Evolutionary conservation across 139 green algal species (phyloP).

Genomic region (Tetradesmus obliquus): DNA sequence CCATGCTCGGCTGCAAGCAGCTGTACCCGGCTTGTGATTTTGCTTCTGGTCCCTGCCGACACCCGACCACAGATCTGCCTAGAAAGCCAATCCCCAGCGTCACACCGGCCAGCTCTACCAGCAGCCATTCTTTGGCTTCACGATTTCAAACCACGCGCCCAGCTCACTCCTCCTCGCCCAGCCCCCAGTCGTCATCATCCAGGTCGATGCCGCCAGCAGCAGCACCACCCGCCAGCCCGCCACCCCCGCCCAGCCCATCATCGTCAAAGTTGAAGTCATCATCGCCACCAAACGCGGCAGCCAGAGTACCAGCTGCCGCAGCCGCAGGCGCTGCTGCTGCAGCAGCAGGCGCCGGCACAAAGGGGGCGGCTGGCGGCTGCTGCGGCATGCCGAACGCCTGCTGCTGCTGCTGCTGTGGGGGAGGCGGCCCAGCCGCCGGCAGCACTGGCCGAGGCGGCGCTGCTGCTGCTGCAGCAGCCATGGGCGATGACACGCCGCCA

Average conservation of each 20-base stretch:
- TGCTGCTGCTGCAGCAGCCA: not conserved
- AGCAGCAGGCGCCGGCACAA: not conserved
- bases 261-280: slow-evolving; percentile 41
- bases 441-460: not conserved
- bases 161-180: slow-evolving; percentile 64
- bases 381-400: not conserved
- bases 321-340: not conserved
- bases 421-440: not conserved
- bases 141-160: too few species aligned
- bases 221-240: slow-evolving; percentile 17
- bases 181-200: slow-evolving; percentile 76
- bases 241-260: slow-evolving; percentile 32
- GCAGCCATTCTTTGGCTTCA: too few species aligned
- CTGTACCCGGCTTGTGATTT: too few species aligned
- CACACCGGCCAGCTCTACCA: too few species aligned
- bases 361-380: not conserved
- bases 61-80: too few species aligned
- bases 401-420: not conserved
- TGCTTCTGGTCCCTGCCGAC: too few species aligned
- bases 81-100: too few species aligned
- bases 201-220: slow-evolving; percentile 38
- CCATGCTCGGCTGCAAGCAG: too few species aligned
- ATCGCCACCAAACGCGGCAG: slow-evolving; percentile 34
- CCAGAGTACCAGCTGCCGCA: not conserved
- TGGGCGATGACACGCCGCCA: not conserved